These are phyloP conservation scores for Paraphaeosphaeria minitans DNA, from an alignment of 2,329 filamentous ascomycete species.

Conservation along the genomic window DNA sequence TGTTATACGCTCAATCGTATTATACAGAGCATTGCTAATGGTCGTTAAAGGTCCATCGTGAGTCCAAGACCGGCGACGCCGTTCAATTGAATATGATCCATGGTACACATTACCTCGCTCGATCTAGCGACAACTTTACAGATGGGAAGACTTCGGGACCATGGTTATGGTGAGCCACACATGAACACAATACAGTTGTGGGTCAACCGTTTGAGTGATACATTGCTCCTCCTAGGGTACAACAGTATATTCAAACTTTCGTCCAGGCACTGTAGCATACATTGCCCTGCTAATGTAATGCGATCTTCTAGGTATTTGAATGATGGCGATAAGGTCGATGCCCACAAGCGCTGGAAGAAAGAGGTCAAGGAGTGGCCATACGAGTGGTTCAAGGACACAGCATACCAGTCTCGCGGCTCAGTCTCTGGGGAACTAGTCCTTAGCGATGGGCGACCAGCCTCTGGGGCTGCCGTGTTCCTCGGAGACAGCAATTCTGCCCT, in stretches of 20 bases:
- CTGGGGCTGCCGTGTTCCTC: slow-evolving; percentile 57
- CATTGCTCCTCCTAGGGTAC: too few species aligned
- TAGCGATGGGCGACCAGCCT: slow-evolving; percentile 55
- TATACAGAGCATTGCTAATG: too few species aligned
- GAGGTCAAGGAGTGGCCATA: slow-evolving; percentile 57
- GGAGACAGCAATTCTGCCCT: slow-evolving; percentile 55
- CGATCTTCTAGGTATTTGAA: slow-evolving; percentile 44
- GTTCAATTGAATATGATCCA: slow-evolving; percentile 62
- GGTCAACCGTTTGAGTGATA: too few species aligned
- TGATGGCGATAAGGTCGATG: slow-evolving; percentile 54
- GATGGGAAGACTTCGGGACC: slow-evolving; percentile 47
- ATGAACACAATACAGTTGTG: background rate
- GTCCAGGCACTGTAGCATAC: too few species aligned
- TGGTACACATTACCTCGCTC: slow-evolving; percentile 51
- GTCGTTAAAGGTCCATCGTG: slow-evolving; percentile 50
- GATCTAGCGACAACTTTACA: slow-evolving; percentile 38
- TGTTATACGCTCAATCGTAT: background rate
- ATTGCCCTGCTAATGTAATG: background rate
- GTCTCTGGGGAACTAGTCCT: slow-evolving; percentile 53
- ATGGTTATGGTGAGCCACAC: slow-evolving; percentile 39
- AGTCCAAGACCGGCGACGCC: slow-evolving; percentile 56
- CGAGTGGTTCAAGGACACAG: slow-evolving; percentile 53
- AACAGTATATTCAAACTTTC: too few species aligned
- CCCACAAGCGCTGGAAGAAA: slow-evolving; percentile 43
- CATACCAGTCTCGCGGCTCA: slow-evolving; percentile 57